Evolutionary conservation across 1,284 basidiomycete genomes (phyloP), one percentile per base, ranked within the genome.

Genomic region (Termitomyces sp.): DNA sequence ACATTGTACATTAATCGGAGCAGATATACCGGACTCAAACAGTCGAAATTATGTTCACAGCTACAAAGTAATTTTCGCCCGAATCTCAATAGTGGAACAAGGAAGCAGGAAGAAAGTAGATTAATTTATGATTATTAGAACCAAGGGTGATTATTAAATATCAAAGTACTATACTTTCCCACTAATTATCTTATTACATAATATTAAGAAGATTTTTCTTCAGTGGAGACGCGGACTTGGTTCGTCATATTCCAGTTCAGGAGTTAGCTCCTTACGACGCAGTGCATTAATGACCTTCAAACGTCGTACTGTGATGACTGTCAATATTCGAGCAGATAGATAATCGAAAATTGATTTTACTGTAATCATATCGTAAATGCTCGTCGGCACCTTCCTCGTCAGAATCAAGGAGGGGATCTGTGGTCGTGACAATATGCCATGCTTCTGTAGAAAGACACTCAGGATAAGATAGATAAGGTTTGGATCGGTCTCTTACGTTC

Each of bases 321-420:
- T 54, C n/a, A 56, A 37, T 54, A 53, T 47, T 46, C n/a, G 24
- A 35, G 19, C 24, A 33, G 31, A 42, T 39, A 30, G 42, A 30
- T 21, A 57, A 38, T 38, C n/a, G 38, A 42, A 51, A 30, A 30
- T 2, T 24, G 21, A 21, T n/a, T 66, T 50, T 50, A 83, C 82
- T 64, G 57, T 82, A 82, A 59, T 84, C 82, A 38, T 72, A 65
- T 37, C 78, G 75, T 18, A 73, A 71, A 56, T 77, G 64, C 63
- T 82, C 79, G 62, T 88, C 84, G 53, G 66, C 69, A 26, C 66
- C 62, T 59, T 80, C 78, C 39, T 81, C 79, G 58, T 85, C 83
- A 19, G 78, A 82, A 59, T 80, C 80, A 41, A 72, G 60, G 31
- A 81, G 66, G 16, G 79, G 75, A 59, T 80, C 80, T 48, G 73